These are phyloP conservation scores for Wickerhamiella sergipiensis DNA, from an alignment of 805 yeast species.

Conservation along the genomic window DNA sequence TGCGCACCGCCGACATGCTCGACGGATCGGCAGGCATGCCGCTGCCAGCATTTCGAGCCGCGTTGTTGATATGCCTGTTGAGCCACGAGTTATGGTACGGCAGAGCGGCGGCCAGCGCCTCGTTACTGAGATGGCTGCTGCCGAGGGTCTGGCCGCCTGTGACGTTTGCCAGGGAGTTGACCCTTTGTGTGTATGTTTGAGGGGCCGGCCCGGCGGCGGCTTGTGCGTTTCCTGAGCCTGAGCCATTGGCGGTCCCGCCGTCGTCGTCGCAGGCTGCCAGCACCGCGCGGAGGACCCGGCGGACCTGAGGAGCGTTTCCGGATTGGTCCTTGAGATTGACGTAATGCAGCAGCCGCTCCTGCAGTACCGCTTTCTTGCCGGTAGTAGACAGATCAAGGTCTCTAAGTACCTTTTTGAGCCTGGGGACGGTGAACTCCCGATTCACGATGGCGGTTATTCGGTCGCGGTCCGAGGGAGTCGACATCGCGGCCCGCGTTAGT, in stretches of 20 bases:
- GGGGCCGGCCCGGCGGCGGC: not conserved
- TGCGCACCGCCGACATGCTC: not conserved
- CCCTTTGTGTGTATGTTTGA: not conserved
- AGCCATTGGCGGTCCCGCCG: not conserved
- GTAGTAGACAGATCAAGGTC: conserved; percentile 31
- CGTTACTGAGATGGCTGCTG: not conserved
- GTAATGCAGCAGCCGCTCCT: conserved; percentile 38
- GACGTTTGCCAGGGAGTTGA: not conserved
- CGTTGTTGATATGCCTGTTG: no score
- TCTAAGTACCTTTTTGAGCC: conserved; percentile 21
- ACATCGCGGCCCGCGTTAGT: not conserved
- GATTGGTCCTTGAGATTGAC: conserved; percentile 14
- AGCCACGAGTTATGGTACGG: not conserved
- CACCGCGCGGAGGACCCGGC: not conserved
- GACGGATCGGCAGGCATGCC: no score
- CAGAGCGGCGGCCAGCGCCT: not conserved
- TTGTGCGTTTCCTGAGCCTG: no score
- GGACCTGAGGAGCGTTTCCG: not conserved
- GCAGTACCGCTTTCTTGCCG: conserved; percentile 52
- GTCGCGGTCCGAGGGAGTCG: not conserved
- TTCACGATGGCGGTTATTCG: conserved; percentile 2
- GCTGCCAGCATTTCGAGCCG: no score
- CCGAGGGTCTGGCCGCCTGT: not conserved
- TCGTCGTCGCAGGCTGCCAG: not conserved
- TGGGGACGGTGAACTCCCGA: conserved; percentile 18